These are phyloP conservation scores for Macroventuria anomochaeta DNA, from an alignment of 2,329 filamentous ascomycete species.

Conservation along the genomic window DNA sequence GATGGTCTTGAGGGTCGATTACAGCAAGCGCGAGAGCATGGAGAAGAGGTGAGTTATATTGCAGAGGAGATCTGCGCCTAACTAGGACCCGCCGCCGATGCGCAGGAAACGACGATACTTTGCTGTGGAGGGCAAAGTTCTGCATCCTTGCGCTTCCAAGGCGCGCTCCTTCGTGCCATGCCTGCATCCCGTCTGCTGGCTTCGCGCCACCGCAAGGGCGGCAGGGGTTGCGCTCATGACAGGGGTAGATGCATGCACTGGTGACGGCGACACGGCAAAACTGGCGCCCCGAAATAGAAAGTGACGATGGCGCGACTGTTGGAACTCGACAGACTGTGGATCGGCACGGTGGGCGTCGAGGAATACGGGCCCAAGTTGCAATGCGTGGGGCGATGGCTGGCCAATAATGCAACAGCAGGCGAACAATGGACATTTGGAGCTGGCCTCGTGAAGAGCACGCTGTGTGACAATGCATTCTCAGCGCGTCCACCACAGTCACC, in stretches of 20 bases:
- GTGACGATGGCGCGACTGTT: constrained; percentile 32
- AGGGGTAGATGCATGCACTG: constrained; percentile 18
- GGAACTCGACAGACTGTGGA: constrained; percentile 32
- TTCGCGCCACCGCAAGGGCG: constrained; percentile 31
- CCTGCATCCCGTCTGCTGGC: constrained; percentile 31
- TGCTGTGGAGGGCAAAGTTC: constrained; percentile 23
- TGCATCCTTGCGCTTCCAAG: constrained; percentile 26
- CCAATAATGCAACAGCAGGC: constrained; percentile 23
- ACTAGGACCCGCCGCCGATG: constrained; percentile 22
- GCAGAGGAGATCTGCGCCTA: constrained; percentile 27
- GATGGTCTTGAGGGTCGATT: constrained; percentile 17
- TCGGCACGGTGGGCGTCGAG: constrained; percentile 27
- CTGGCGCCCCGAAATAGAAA: constrained; percentile 39
- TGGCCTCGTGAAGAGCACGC: constrained; percentile 6
- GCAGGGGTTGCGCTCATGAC: constrained; percentile 17
- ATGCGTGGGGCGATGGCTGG: constrained; percentile 17
- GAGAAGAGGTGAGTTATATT: constrained; percentile 40
- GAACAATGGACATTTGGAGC: constrained; percentile 14
- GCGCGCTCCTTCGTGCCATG: constrained; percentile 27
- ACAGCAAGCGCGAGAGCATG: constrained; percentile 17
- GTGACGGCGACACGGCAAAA: constrained; percentile 35
- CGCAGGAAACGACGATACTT: constrained; percentile 36
- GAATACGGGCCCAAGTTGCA: constrained; percentile 28
- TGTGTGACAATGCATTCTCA: constrained; percentile 16
- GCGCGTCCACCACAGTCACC: constrained; percentile 2